These are phyloP conservation scores for Pezicula neosporulosa DNA, from an alignment of 2,329 filamentous ascomycete genomes.

Conservation along the genomic window DNA sequence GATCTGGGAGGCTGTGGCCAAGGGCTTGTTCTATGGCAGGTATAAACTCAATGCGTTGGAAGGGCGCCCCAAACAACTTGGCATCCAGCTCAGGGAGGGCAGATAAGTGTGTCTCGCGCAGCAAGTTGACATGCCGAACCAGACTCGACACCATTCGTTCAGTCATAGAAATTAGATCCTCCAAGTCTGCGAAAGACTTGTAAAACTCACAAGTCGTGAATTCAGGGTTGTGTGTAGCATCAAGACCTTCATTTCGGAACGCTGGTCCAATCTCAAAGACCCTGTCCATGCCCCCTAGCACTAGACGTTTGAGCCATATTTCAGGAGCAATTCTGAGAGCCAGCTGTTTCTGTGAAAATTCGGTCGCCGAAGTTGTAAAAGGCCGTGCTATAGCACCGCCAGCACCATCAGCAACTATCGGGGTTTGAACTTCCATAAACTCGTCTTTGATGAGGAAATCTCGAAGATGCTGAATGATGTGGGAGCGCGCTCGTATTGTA, in stretches of 20 bases:
- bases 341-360: conserved; percentile 68
- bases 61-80: conserved; percentile 48
- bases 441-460: conserved; percentile 66
- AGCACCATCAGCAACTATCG: conserved; percentile 76
- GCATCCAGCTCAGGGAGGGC: conserved; percentile 47
- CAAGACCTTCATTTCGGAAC: conserved; percentile 91
- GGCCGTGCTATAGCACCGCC: conserved; percentile 87
- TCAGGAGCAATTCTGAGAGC: conserved; percentile 89
- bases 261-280: conserved; percentile 91
- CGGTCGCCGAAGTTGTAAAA: conserved; percentile 76
- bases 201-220: conserved; percentile 99
- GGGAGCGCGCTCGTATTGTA: conserved; percentile 68
- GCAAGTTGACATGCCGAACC: conserved; percentile 44
- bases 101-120: conserved; percentile 42
- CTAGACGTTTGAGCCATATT: conserved; percentile 87
- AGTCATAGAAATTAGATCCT: conserved; percentile 72
- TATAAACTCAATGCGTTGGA: conserved; percentile 75
- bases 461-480: conserved; percentile 71
- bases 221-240: conserved; percentile 92
- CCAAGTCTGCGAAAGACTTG: conserved; percentile 74
- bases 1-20: conserved; percentile 36
- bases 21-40: conserved; percentile 71
- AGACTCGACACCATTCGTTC: conserved; percentile 65
- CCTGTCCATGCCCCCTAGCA: conserved; percentile 82
- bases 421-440: conserved; percentile 88